Conservation (phyloP, 2,329 filamentous ascomycete species). For the Lachnellula occidentalis region DNA sequence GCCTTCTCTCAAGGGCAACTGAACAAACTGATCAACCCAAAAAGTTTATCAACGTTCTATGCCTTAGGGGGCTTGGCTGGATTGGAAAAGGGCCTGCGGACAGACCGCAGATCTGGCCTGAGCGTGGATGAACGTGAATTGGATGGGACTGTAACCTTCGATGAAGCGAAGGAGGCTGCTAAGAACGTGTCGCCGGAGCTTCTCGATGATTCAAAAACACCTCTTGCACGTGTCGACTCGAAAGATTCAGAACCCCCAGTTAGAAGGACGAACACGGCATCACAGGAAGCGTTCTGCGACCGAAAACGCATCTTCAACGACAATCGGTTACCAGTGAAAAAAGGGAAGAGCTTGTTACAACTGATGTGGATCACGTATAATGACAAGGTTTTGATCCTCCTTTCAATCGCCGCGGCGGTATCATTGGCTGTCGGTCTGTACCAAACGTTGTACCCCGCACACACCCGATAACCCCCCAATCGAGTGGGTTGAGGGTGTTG, state of each 20-base stretch:
- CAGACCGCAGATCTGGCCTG: constrained; percentile 59
- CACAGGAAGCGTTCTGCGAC: constrained; percentile 44
- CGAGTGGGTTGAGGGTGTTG: constrained; percentile 78
- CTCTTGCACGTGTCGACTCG: constrained; percentile 16
- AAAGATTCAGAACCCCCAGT: constrained; percentile 11
- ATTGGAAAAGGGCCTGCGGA: constrained; percentile 67
- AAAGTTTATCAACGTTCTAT: constrained; percentile 68
- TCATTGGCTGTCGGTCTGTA: constrained; percentile 72
- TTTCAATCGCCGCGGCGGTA: constrained; percentile 66
- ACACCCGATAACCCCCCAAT: constrained; percentile 45
- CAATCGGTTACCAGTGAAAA: constrained; percentile 63
- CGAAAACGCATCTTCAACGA: constrained; percentile 65
- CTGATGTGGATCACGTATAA: constrained; percentile 78
- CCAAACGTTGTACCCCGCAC: constrained; percentile 56
- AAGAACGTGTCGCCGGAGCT: constrained; percentile 5
- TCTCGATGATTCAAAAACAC: constrained; percentile 29
- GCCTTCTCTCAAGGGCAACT: constrained; percentile 69
- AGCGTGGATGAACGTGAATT: constrained; percentile 63
- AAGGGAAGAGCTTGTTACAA: constrained; percentile 63
- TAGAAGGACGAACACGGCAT: background rate
- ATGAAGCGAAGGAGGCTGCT: constrained; percentile 45
- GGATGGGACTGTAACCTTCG: constrained; percentile 61
- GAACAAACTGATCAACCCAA: constrained; percentile 74
- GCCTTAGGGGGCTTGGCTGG: constrained; percentile 68
- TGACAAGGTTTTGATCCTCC: constrained; percentile 70